Base-by-base conservation (phyloP, 2,329 filamentous ascomycete species). In the Scopulariopsis brevicaulis region DNA sequence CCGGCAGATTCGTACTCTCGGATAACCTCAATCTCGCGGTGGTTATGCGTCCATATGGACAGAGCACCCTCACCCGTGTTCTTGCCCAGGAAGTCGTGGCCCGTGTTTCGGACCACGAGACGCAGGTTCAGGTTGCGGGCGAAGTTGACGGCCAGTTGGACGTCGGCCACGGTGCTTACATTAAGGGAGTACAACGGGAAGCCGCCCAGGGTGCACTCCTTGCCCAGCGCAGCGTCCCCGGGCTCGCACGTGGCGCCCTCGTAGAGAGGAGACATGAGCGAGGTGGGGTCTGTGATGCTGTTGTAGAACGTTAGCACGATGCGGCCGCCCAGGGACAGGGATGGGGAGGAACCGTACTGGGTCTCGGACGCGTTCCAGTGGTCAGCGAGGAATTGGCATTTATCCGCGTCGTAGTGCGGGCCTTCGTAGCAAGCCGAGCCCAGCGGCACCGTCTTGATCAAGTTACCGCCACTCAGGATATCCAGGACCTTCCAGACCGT, bases 401-500 rank as follows among this genome's bases (percentile, higher is more conserved):
- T 64, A 14, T 63, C 63, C 15, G 63, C 56, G 56, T 73, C 62
- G 32, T 67, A 69, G 56, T 68, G 62, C 7, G 63, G 63, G 59
- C 67, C 68, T 62, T 85, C 81, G 63, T 82, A 85, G 0, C 75
- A 69, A 2, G 74, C 66, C 0, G 73, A 83, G 63, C 0, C 46
- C 46, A 50, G 46, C 6, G 82, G 82, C 2, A 77, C 68, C 0
- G 78, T 82, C 18, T 74, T 71, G 53, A 85, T 70, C 35, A 85
- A 68, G 5, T 68, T 70, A 1, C 79, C 80, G 24, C 70, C 69
- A 2, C 84, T 69, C 1, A 80, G 75, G 18, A 65, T 57, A 63
- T 85, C 83, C 56, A 86, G 74, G 0, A 63, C 58, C 5, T 68
- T 62, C 82, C 82, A 86, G 7, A 67, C 65, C 1, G 63, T 54